Conservation (phyloP, 768 basidiomycete species). For the Leccinum aurantiacum region DNA sequence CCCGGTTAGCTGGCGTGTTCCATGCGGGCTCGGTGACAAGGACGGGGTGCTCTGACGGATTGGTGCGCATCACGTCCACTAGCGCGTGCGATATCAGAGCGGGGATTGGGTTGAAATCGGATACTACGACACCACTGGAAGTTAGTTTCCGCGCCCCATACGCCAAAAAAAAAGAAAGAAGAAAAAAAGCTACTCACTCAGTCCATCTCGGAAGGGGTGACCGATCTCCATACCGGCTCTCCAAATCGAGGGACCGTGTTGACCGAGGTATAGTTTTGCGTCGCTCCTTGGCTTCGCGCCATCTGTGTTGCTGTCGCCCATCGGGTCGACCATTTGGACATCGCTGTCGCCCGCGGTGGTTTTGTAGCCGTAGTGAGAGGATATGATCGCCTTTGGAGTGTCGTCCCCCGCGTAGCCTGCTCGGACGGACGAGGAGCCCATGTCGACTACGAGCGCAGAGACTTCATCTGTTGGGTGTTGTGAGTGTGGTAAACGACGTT, state of each 20-base stretch:
- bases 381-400: slow-evolving; percentile 87
- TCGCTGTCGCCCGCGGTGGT: slow-evolving; percentile 35
- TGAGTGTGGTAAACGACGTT: slow-evolving; percentile 2
- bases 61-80: slow-evolving; percentile 71
- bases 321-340: slow-evolving; percentile 42
- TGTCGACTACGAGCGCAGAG: slow-evolving; percentile 93
- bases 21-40: slow-evolving; percentile 95
- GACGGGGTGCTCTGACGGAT: slow-evolving; percentile 83
- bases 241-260: slow-evolving; percentile 89
- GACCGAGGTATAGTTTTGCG: slow-evolving; percentile 76
- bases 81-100: slow-evolving; percentile 75
- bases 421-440: slow-evolving; percentile 85
- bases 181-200: slow-evolving; percentile 53
- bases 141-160: slow-evolving; percentile 3
- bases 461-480: slow-evolving; percentile 74
- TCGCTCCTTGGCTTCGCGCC: slow-evolving; percentile 39
- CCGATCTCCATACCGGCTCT: slow-evolving; percentile 84
- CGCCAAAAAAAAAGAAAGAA: not conserved
- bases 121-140: slow-evolving; percentile 43
- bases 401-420: slow-evolving; percentile 99
- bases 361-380: slow-evolving; percentile 84
- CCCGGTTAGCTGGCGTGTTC: slow-evolving; percentile 91
- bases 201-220: slow-evolving; percentile 80
- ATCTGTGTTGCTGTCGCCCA: slow-evolving; percentile 33
- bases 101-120: slow-evolving; percentile 74